Evolutionary conservation across 176 grass and related monocot species (phyloP), one percentile per base, ranked within the genome.

Genomic region (Ensete ventricosum): DNA sequence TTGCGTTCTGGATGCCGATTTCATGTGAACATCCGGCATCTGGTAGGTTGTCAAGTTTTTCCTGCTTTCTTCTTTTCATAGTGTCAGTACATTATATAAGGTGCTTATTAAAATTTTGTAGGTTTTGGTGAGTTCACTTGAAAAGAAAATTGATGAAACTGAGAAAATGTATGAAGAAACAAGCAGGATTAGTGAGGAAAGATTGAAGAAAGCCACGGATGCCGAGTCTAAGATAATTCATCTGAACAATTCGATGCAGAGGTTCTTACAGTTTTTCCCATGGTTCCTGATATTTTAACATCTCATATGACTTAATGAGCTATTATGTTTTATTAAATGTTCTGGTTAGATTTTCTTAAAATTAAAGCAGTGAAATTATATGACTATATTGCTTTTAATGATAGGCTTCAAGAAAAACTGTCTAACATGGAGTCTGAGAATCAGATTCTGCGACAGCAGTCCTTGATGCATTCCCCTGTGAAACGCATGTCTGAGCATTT

Each of bases 101-200:
- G 9, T 1, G 48, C 12, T 62, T 43, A 48, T 43, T 53, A 29
- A 29, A 67, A 24, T 49, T 67, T 52, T 76, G 57, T 76, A 99
- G 95, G 83, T 79, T 78, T 81, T 99, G 81, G 86, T 99, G 22
- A 88, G 78, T 82, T 93, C 90, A 70, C 90, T 99, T 54, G 95
- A 99, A 83, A 91, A 84, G 80, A 99, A 87, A 81, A 89, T 99
- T 76, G 90, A 84, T 67, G 88, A 99, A 68, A 74, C 90, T 67
- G 95, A 99, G 75, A 99, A 89, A 84, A 99, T 91, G 78, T 94
- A 84, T 67, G 82, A 94, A 62, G 95, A 99, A 82, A 94, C 90
- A 81, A 99, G 87, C 76, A 94, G 64, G 82, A 78, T 99, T 49
- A 99, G 90, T 17, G 90, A 99, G 62, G 95, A 99, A 72, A 86